Evolutionary conservation across 345 rosid species (phyloP), one percentile per base, ranked within the genome.

Genomic region (Pistacia integerrima): DNA sequence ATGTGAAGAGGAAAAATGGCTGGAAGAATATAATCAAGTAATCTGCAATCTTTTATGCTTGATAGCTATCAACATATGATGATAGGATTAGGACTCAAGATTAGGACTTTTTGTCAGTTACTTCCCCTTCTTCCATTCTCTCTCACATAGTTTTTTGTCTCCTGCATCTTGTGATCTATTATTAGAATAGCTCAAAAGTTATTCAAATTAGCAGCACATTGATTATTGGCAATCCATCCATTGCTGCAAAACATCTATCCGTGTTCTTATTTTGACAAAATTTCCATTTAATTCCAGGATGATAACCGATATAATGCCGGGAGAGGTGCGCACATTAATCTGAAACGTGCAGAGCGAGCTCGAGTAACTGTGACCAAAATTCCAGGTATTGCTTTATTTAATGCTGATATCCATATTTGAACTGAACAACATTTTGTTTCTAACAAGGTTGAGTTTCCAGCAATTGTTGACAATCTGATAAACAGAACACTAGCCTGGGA

Each of bases 1-100:
- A 54, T 93, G 97, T 70, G 97, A 96, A 82, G 99, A 93, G 78
- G 99, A 96, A 66, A 93, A 90, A 75, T 96, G 99, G 98, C 89
- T 96, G 67, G 98, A 96, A 85, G 95, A 92, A 72, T 96, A 96
- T 80, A 91, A 86, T 78, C 94, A 74, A 81, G 99, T 96, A 81
- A 84, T 88, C 62, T 68, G 69, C 46, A 72, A 69, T 56, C 74
- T 28, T 68, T 62, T 25, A 30, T 81, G 57, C 67, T 59, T 7
- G 8, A 73, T 8, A 44, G 14, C 7, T 63, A 59, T 54, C 44
- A 63, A 60, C 35, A 36, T 58, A 16, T 58, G 73, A 49, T 59
- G 57, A 64, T 56, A 18, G 51, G 64, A 64, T 51, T n/a, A 11
- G 18, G 20, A 48, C 76, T 30, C 35, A 30, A n/a, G 38, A 55